Percentiles rank a stretch among this genome's conserved stretches.
Conservation (phyloP, 2,329 filamentous ascomycete species). For the Dactylellina sp. region DNA sequence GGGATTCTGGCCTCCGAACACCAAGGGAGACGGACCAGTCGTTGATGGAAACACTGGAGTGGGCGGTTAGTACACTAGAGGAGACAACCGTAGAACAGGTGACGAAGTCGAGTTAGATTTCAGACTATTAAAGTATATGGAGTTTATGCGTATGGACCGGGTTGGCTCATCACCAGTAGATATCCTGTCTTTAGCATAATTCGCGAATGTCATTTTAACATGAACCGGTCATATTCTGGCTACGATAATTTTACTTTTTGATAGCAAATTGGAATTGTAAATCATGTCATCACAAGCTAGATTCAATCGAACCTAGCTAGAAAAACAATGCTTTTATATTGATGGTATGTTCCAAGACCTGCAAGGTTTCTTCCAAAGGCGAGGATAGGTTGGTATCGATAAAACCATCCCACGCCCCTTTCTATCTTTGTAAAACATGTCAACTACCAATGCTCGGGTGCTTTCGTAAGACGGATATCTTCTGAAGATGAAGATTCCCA, state of each 20-base stretch:
- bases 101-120: neutral
- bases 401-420: constrained; percentile 52
- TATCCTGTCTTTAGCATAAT: too few relatives aligned
- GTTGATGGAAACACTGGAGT: constrained; percentile 74
- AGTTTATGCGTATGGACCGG: too few relatives aligned
- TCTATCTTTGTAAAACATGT: neutral
- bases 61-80: constrained; percentile 70
- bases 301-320: neutral
- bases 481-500: neutral
- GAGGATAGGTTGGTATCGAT: constrained; percentile 57
- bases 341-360: constrained; percentile 24
- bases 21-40: constrained; percentile 69
- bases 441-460: neutral
- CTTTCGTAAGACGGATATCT: neutral
- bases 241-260: too few relatives aligned
- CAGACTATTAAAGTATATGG: too few relatives aligned
- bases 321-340: constrained; percentile 39
- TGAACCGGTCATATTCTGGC: too few relatives aligned
- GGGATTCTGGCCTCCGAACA: constrained; percentile 67
- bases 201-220: too few relatives aligned
- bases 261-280: neutral
- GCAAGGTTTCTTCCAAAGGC: constrained; percentile 17
- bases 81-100: constrained; percentile 6
- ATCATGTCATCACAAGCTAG: neutral
- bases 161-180: too few relatives aligned